Evolutionary conservation across 1,139 yeast genomes (phyloP).

Genomic region (Nakaseomyces uthaithaninus): DNA sequence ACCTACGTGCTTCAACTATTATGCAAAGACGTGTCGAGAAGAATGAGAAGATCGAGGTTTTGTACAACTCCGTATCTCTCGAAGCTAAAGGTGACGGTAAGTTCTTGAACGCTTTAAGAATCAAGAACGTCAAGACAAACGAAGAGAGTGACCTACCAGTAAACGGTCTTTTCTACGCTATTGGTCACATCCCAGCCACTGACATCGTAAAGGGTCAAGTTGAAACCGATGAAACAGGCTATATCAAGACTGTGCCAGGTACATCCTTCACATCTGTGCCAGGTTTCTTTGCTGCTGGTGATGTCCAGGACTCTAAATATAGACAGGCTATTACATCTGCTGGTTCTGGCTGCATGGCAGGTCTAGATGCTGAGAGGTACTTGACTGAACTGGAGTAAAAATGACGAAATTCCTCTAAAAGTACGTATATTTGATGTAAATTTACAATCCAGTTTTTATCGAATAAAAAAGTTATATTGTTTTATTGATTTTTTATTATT

Average conservation of each 20-base stretch:
- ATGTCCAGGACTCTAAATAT: conserved; percentile 91
- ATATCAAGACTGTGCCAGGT: conserved; percentile 83
- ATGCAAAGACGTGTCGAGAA: conserved; percentile 87
- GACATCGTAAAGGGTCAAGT: conserved; percentile 66
- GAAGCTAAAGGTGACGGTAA: conserved; percentile 94
- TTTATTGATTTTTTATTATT: too few relatives aligned
- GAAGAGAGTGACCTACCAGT: conserved; percentile 63
- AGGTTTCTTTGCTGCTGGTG: conserved; percentile 98
- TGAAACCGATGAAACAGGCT: conserved; percentile 80
- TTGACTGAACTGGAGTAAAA: conserved; percentile 56
- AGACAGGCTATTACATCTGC: conserved; percentile 99
- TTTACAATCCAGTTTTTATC: too few relatives aligned
- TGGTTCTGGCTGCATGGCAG: conserved; percentile 99
- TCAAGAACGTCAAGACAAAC: conserved; percentile 66
- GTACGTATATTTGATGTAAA: too few relatives aligned
- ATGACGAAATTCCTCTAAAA: not conserved
- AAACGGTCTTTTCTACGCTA: conserved; percentile 93
- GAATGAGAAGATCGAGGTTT: conserved; percentile 82
- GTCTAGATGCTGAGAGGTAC: conserved; percentile 84
- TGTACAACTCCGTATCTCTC: conserved; percentile 76
- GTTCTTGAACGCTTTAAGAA: conserved; percentile 48
- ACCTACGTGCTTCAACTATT: conserved; percentile 85
- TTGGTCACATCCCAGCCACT: conserved; percentile 97
- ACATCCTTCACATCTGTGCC: conserved; percentile 76
- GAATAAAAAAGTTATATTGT: too few relatives aligned